These are phyloP conservation scores for Pseudomonodictys pantanalensis DNA, from an alignment of 495 filamentous ascomycete genomes.

Conservation along the genomic window DNA sequence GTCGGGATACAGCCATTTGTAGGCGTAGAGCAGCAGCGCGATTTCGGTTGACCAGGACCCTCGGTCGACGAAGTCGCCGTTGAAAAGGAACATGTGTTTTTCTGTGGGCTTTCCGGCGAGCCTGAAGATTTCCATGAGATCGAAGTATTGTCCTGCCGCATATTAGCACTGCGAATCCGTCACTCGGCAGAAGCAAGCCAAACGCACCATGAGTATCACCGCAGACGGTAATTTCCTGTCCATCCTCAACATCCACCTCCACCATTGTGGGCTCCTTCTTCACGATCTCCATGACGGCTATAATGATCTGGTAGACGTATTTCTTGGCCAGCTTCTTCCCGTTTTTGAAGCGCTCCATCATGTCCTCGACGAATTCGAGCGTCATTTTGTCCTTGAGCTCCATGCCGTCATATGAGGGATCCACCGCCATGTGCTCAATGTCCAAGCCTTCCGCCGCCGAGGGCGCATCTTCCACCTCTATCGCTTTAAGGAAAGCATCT, in stretches of 20 bases:
- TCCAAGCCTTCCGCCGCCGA: conserved; percentile 89
- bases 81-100: conserved; percentile 92
- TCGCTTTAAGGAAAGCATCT: conserved; percentile 87
- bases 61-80: conserved; percentile 97
- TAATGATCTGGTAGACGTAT: conserved; percentile 94
- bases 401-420: conserved; percentile 80
- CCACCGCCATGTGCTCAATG: conserved; percentile 77
- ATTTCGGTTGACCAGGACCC: conserved; percentile 98
- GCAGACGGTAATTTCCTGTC: conserved; percentile 83
- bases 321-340: conserved; percentile 94
- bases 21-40: conserved; percentile 86
- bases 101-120: conserved; percentile 81
- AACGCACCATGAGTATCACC: conserved; percentile 89
- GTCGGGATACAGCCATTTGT: conserved; percentile 90
- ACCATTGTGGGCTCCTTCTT: conserved; percentile 96
- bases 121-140: conserved; percentile 93
- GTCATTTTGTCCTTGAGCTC: conserved; percentile 82
- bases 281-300: conserved; percentile 84
- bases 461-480: conserved; percentile 86
- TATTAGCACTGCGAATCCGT: conserved; percentile 7
- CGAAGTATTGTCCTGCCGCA: conserved; percentile 84
- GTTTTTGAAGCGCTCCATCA: conserved; percentile 92
- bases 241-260: conserved; percentile 77
- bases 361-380: conserved; percentile 92
- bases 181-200: background rate